Evolutionary conservation across 2,329 filamentous ascomycete species (phyloP), one percentile per base, ranked within the genome.

Genomic region (Monilinia polystroma): DNA sequence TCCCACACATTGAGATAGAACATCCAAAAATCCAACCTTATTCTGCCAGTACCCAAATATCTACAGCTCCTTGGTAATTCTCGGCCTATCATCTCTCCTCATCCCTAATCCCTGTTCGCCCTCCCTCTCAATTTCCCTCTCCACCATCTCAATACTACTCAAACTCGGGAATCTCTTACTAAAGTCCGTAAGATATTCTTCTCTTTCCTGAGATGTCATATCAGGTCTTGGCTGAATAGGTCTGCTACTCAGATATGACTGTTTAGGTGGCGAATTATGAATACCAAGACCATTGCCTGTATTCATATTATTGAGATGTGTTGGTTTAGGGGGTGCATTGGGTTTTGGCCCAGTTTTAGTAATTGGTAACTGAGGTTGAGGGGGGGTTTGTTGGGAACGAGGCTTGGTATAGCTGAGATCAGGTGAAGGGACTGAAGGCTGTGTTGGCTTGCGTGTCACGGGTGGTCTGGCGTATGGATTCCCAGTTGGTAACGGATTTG

Each of bases 121-220:
- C 63, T 67, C 38, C 32, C 32, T 47, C 60, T 49, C 66, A 65
- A 76, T 73, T 53, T 73, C 71, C 60, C 70, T 74, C 69, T 77
- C 76, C 55, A 77, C 76, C 75, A 77, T 91, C 80, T 97, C 93
- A 72, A 97, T 85, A 12, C 92, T 86, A 66, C 88, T 89, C 67
- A 98, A 80, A 76, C 90, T 96, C 0, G 94, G 94, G 78, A 93
- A 97, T 67, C 92, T 83, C 78, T 93, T 93, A 68, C 88, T 89
- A 76, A 98, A 97, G 75, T 91, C 78, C 68, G 80, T 78, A 55
- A 89, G 77, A 73, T 89, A 89, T 72, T 93, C 90, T 56, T 87
- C 86, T 75, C 82, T 85, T 72, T 88, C 83, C 70, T 82, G 80
- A 4, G 79, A 76, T 65, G 81, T 82, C 85, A 87, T 87, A 54